phyloP scores from a whole-genome alignment of 2,329 filamentous ascomycete genomes.

The Epichloe brachyelytri region DNA sequence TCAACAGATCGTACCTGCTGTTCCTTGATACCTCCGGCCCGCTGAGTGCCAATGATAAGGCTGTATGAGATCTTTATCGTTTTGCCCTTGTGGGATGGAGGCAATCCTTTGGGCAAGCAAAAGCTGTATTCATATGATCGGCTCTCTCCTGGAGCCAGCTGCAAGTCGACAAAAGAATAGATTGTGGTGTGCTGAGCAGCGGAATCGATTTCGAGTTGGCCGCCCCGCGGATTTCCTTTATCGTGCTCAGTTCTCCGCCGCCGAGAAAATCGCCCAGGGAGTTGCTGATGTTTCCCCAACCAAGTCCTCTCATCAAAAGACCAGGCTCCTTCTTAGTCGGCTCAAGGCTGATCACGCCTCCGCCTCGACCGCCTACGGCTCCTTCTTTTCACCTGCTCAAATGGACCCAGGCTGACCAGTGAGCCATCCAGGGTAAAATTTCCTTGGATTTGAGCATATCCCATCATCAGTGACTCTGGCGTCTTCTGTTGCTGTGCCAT shows the following conservation, averaged over 20 bases:
- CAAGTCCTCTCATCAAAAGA: slow-evolving; percentile 71
- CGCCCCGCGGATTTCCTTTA: slow-evolving; percentile 87
- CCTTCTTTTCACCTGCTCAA: slow-evolving; percentile 95
- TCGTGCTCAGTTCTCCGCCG: slow-evolving; percentile 74
- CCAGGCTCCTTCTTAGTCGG: slow-evolving; percentile 61
- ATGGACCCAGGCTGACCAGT: slow-evolving; percentile 74
- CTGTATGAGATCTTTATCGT: slow-evolving; percentile 91
- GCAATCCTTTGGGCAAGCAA: slow-evolving; percentile 73
- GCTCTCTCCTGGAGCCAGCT: slow-evolving; percentile 78
- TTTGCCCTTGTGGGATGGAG: slow-evolving; percentile 80
- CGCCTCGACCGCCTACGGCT: slow-evolving; percentile 75
- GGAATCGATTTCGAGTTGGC: slow-evolving; percentile 80
- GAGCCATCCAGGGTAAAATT: slow-evolving; percentile 88
- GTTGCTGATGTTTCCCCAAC: slow-evolving; percentile 78
- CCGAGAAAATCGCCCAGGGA: slow-evolving; percentile 83
- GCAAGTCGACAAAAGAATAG: slow-evolving; percentile 84
- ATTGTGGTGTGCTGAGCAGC: slow-evolving; percentile 87
- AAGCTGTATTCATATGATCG: slow-evolving; percentile 79
- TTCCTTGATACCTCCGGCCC: slow-evolving; percentile 63
- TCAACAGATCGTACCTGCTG: slow-evolving; percentile 85
- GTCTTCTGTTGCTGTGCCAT: slow-evolving; percentile 30
- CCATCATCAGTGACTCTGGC: slow-evolving; percentile 90
- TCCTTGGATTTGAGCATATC: slow-evolving; percentile 86
- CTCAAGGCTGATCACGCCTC: slow-evolving; percentile 74
- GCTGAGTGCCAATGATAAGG: slow-evolving; percentile 81